Conservation (phyloP, 306 rosid genomes). For the Begonia masoniana region DNA sequence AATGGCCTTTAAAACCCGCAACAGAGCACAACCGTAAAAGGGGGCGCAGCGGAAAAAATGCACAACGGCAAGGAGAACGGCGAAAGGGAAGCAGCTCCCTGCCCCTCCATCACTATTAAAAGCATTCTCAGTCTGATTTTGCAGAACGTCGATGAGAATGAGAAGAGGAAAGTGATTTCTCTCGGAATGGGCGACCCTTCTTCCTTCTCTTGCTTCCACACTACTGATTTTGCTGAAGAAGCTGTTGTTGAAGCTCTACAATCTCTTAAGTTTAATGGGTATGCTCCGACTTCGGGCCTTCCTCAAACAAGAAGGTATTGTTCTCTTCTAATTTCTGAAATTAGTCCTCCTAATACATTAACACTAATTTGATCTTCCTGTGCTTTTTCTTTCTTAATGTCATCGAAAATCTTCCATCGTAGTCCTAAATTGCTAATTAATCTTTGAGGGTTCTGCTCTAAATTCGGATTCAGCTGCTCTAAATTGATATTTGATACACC, state of each 20-base stretch:
- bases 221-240: constrained; percentile 34
- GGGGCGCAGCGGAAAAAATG: constrained; percentile 12
- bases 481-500: too few species aligned
- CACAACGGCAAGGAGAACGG: constrained; percentile 29
- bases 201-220: constrained; percentile 43
- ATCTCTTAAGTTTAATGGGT: constrained; percentile 64
- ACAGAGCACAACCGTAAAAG: not conserved
- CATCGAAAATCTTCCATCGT: not conserved
- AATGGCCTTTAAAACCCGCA: not conserved
- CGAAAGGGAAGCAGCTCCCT: constrained; percentile 31
- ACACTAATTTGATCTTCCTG: not conserved
- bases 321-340: not conserved
- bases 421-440: not conserved
- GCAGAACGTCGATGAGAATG: constrained; percentile 29
- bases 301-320: constrained; percentile 56
- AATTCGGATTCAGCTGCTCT: not conserved
- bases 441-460: not conserved
- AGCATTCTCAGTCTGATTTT: constrained; percentile 56
- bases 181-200: constrained; percentile 93
- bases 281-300: constrained; percentile 83
- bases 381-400: constrained; percentile 4
- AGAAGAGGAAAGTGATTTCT: constrained; percentile 37
- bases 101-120: constrained; percentile 58
- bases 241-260: constrained; percentile 48
- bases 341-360: not conserved